phyloP scores from a whole-genome alignment of 768 basidiomycete species.

The Dentipellis fragilis region DNA sequence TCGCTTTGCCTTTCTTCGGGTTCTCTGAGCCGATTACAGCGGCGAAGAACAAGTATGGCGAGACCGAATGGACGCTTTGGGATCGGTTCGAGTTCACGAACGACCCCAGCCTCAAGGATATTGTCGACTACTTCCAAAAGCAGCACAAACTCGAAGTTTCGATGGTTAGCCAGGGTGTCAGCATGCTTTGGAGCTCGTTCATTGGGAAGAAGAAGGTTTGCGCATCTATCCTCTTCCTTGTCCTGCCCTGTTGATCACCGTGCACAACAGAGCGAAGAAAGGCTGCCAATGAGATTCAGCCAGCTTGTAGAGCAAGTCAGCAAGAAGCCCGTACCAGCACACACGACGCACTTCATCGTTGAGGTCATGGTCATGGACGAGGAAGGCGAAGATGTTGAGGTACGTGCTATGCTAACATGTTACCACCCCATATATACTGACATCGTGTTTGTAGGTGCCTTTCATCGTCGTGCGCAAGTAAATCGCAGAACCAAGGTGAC shows the following conservation, averaged over 20 bases:
- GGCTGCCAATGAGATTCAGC: constrained; percentile 83
- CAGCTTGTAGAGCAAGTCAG: constrained; percentile 87
- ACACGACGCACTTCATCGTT: constrained; percentile 77
- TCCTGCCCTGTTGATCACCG: not conserved
- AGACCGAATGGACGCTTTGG: constrained; percentile 95
- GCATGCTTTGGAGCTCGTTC: constrained; percentile 97
- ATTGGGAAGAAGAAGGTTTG: constrained; percentile 86
- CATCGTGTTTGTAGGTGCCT: constrained; percentile 44
- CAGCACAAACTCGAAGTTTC: constrained; percentile 80
- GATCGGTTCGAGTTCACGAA: constrained; percentile 90
- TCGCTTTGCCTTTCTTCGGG: constrained; percentile 96
- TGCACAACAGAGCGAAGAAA: constrained; percentile 66
- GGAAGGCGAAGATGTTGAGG: constrained; percentile 92
- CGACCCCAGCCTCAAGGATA: constrained; percentile 80
- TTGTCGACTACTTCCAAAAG: constrained; percentile 75
- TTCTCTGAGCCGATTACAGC: constrained; percentile 97
- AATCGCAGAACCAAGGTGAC: constrained; percentile 5
- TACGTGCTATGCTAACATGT: constrained; percentile 20
- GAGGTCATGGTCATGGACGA: constrained; percentile 94
- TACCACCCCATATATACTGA: not conserved
- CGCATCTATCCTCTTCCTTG: constrained; percentile 4
- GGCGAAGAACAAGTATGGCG: constrained; percentile 77
- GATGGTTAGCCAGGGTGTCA: constrained; percentile 97
- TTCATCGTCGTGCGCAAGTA: constrained; percentile 71
- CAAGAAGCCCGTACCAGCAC: constrained; percentile 84